Conservation (phyloP, 2,329 filamentous ascomycete genomes). For the Apiospora arundinis region DNA sequence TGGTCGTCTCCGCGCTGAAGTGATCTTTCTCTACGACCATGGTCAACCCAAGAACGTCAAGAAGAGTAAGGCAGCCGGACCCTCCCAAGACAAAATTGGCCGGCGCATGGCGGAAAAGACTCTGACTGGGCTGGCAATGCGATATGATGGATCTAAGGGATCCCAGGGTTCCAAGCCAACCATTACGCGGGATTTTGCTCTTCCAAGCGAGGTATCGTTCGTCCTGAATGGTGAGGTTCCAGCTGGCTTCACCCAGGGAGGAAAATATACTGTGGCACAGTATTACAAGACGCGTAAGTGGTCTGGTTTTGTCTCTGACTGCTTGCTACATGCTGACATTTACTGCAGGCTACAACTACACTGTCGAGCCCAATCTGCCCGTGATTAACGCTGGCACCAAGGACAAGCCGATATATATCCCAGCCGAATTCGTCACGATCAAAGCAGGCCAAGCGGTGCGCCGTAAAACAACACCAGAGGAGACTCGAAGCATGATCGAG, state of each 20-base stretch:
- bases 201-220: slow-evolving; percentile 41
- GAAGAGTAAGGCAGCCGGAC: slow-evolving; percentile 25
- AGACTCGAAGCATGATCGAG: slow-evolving; percentile 72
- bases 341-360: slow-evolving; percentile 34
- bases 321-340: background rate
- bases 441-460: slow-evolving; percentile 68
- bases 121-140: slow-evolving; percentile 37
- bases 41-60: slow-evolving; percentile 29
- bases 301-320: too few relatives aligned
- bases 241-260: slow-evolving; percentile 34
- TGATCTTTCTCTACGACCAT: slow-evolving; percentile 29
- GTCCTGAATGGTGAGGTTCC: slow-evolving; percentile 35
- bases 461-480: slow-evolving; percentile 61
- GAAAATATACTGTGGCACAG: slow-evolving; percentile 42
- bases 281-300: slow-evolving; percentile 11
- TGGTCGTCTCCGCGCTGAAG: slow-evolving; percentile 29
- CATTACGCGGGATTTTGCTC: slow-evolving; percentile 26
- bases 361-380: slow-evolving; percentile 51
- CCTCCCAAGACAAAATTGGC: slow-evolving; percentile 21
- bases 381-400: slow-evolving; percentile 70
- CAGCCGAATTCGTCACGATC: slow-evolving; percentile 70
- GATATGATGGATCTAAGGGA: slow-evolving; percentile 39
- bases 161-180: slow-evolving; percentile 40
- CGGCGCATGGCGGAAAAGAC: slow-evolving; percentile 30
- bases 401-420: slow-evolving; percentile 66